A percentile compares a stretch with the other conserved stretches of the same genome.
Conservation (phyloP, 306 rosid genomes). For the Quercus alba region DNA sequence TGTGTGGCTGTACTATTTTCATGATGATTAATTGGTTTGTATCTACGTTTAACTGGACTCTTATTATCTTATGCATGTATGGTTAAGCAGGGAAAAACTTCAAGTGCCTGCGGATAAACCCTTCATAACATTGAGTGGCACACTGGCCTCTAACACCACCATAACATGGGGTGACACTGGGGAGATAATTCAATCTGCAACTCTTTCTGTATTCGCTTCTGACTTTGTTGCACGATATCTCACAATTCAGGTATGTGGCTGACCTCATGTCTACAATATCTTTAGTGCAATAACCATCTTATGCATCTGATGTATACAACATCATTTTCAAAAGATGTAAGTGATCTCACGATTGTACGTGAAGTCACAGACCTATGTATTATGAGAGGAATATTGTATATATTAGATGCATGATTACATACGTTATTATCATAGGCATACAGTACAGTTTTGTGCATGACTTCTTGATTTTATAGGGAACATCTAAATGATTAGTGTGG, state of each 20-base stretch:
- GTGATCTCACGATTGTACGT: too few relatives aligned
- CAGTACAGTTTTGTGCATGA: too few relatives aligned
- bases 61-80: not conserved
- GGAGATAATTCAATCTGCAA: conserved; percentile 32
- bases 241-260: conserved; percentile 43
- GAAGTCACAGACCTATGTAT: too few relatives aligned
- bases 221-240: conserved; percentile 47
- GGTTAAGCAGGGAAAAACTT: conserved; percentile 29
- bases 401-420: too few relatives aligned
- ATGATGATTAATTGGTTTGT: not conserved
- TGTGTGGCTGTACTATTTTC: not conserved
- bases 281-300: too few relatives aligned
- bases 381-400: too few relatives aligned
- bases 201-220: conserved; percentile 41
- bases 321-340: too few relatives aligned
- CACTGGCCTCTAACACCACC: conserved; percentile 21
- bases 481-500: too few relatives aligned
- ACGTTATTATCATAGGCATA: too few relatives aligned
- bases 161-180: conserved; percentile 42
- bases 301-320: too few relatives aligned
- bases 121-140: conserved; percentile 46
- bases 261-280: too few relatives aligned
- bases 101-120: conserved; percentile 44
- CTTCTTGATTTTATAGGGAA: too few relatives aligned
- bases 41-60: not conserved